phyloP scores from a whole-genome alignment of 2,329 filamentous ascomycete genomes.

The Pseudocercospora cruenta region DNA sequence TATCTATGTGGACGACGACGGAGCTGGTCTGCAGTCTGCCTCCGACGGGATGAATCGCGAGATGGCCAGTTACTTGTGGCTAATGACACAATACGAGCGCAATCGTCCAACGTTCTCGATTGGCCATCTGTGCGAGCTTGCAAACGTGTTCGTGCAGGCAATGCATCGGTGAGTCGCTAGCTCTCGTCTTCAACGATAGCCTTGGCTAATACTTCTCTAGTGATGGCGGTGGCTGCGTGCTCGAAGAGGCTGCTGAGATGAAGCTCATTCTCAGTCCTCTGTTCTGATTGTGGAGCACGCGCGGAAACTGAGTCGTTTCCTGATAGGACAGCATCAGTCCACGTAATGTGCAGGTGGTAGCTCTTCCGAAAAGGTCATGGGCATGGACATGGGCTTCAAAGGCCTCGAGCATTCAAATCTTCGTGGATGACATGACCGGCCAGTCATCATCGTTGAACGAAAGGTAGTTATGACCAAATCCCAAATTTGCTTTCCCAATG shows the following conservation, averaged over 20 bases:
- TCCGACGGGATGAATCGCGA: conserved; percentile 1
- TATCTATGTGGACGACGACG: neutral
- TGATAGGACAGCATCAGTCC: too few species aligned
- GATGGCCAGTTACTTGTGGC: conserved; percentile 3
- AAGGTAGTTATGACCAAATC: neutral
- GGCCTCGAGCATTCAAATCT: neutral
- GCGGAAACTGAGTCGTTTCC: too few species aligned
- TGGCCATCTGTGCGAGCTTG: conserved; percentile 9
- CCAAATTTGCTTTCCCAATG: neutral
- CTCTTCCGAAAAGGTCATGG: neutral
- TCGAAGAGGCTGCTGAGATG: neutral
- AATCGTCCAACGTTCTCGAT: conserved; percentile 7
- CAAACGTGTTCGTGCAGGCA: neutral
- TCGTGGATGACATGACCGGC: neutral
- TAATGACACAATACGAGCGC: neutral
- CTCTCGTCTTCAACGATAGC: neutral
- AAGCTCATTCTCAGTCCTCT: neutral
- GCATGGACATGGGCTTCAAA: too few species aligned
- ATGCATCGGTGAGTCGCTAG: neutral
- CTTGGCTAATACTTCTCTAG: neutral
- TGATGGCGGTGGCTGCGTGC: neutral
- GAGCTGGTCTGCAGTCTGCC: neutral
- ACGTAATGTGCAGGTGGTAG: neutral
- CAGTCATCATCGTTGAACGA: neutral
- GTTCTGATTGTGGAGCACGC: neutral